Evolutionary conservation across 106 monocot genomes (phyloP), one percentile per base, ranked within the genome.

Genomic region (Hemerocallis citrina): DNA sequence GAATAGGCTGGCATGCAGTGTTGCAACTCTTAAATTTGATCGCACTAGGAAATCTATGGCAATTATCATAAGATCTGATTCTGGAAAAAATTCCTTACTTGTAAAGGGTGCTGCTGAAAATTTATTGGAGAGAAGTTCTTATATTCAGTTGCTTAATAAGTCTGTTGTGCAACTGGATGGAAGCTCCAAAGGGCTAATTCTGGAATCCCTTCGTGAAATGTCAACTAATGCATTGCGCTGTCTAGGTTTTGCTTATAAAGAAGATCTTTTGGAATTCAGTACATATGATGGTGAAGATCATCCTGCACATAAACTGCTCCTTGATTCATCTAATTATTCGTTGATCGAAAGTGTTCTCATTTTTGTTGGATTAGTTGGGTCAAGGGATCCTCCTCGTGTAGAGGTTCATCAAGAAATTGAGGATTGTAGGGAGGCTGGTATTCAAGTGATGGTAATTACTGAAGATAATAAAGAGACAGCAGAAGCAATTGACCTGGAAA

Each of bases 51-150:
- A 92, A 62, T 92, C 92, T 10, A 92, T 92, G 92, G 84, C 87
- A 48, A 84, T 92, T 29, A 84, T 92, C 59, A 84, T 74, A 37
- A 92, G 75, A 73, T 78, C 84, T 54, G 68, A 72, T 62, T 73
- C 78, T 6, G 87, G 84, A 69, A 76, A 29, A 54, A 92, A 87
- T 70, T 74, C 75, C 10, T n/a, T n/a, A n/a, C 74, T 92, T 54
- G 92, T 92, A 14, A 92, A 92, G 91, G 91, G 91, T 37, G 91
- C 91, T 59, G 91, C 86, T 35, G 91, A 91, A 52, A 91, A 86
- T 72, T 58, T 91, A 52, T 56, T 91, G 30, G 91, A 91, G 44
- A 74, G 91, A 59, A 82, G 91, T 63, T 28, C 42, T 11, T 67
- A 71, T 34, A 34, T 91, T 41, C 91, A 91, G 71, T 56, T 91